Base-by-base conservation (phyloP, 805 yeast species). In the Monosporozyma yasuniensis region DNA sequence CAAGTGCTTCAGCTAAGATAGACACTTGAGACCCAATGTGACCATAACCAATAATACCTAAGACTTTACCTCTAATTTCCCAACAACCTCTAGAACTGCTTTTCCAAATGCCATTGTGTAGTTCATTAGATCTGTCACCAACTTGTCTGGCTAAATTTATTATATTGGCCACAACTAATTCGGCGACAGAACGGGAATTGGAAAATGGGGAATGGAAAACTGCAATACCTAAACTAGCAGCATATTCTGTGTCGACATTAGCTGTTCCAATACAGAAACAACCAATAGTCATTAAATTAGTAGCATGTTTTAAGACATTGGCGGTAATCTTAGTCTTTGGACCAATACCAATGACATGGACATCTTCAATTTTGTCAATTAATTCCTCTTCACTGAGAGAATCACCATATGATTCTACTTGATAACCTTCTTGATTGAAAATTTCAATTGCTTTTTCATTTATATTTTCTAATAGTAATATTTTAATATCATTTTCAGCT, bases 231-330 rank as follows among this genome's bases (percentile, higher is more conserved):
- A 79, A 77, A 63, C 83, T 79, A 56, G 98, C 96, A 50, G 99
- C 99, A 61, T 67, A 86, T 59, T 86, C 87, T 56, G 90, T 77
- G 68, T 93, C 95, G 50, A 93, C 99, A 73, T 93, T 99, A 74
- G 93, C 93, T 54, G 98, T 93, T 63, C 99, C 99, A 60, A 93
- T 93, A 78, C 99, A 93, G 84, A 93, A 93, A 75, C 99, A 93
- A 51, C 99, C 99, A 70, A 93, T 75, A 30, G 80, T 90, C 27
- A 86, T 86, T 70, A 93, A 77, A 74, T 91, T 87, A 68, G 83
- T 84, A 51, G 99, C 99, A 61, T 86, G 87, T 55, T 79, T 75
- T 61, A 93, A 75, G 27, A 93, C 81, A 47, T 80, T 80, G 57
- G 79, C 84, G 39, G 89, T 87, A 64, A 93, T 76, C 69, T 82